These are phyloP conservation scores for Avena eriantha DNA, from an alignment of 176 grass and related monocot genomes.

Conservation along the genomic window DNA sequence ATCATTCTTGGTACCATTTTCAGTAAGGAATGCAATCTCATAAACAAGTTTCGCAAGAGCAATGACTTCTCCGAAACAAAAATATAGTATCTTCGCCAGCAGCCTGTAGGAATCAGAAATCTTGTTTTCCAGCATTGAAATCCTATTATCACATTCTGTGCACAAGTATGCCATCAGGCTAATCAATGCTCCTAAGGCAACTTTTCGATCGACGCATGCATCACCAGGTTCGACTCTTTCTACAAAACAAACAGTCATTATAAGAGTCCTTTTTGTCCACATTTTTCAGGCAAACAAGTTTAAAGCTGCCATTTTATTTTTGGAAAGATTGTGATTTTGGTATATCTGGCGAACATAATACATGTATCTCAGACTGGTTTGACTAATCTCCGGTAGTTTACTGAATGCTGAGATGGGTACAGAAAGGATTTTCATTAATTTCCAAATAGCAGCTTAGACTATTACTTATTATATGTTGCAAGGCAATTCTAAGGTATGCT, in stretches of 20 bases:
- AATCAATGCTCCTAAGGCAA: conserved; percentile 60
- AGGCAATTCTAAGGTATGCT: conserved; percentile 9
- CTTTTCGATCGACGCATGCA: conserved; percentile 39
- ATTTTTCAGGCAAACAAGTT: background rate
- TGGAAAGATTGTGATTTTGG: conserved; percentile 3
- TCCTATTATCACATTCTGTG: conserved; percentile 66
- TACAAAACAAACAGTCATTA: conserved; percentile 52
- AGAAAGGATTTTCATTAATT: conserved; percentile 5
- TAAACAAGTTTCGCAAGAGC: conserved; percentile 77
- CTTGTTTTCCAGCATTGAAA: conserved; percentile 62
- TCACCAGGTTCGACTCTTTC: conserved; percentile 60
- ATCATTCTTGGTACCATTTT: conserved; percentile 51
- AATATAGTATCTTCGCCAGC: conserved; percentile 74
- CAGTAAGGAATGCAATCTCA: conserved; percentile 50
- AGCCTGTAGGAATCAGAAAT: conserved; percentile 70
- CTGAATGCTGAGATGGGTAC: background rate
- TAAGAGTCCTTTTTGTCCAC: background rate
- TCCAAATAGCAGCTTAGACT: background rate
- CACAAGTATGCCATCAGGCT: conserved; percentile 68
- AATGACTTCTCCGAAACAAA: conserved; percentile 73
- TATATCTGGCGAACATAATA: conserved; percentile 6
- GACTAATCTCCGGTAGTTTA: background rate
- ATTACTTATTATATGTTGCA: conserved; percentile 11
- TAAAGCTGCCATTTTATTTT: conserved; percentile 1
- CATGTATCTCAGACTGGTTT: background rate